phyloP scores from a whole-genome alignment of 2,329 filamentous ascomycete species.

The Reticulascus tulasneorum region DNA sequence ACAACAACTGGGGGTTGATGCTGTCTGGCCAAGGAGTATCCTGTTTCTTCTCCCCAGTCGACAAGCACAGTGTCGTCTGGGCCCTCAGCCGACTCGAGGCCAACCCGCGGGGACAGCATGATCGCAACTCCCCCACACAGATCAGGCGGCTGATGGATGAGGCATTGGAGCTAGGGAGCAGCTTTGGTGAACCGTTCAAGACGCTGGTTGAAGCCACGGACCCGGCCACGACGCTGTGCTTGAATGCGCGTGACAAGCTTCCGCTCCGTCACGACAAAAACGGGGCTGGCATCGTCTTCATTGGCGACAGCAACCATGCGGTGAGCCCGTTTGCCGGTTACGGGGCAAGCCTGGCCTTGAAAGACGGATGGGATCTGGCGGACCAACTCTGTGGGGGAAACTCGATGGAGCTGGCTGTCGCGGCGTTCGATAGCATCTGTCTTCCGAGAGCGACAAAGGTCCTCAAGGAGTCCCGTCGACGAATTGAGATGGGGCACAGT shows the following conservation, averaged over 20 bases:
- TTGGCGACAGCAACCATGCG: constrained; percentile 48
- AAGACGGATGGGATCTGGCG: constrained; percentile 44
- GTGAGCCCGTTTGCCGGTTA: constrained; percentile 45
- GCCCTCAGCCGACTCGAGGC: constrained; percentile 31
- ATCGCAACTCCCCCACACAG: constrained; percentile 16
- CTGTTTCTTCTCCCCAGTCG: constrained; percentile 41
- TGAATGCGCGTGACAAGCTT: constrained; percentile 40
- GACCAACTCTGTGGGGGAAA: no score
- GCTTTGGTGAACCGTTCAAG: constrained; percentile 34
- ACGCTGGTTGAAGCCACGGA: constrained; percentile 36
- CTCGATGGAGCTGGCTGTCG: no score
- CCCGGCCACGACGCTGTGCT: constrained; percentile 27
- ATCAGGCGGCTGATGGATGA: constrained; percentile 25
- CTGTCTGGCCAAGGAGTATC: constrained; percentile 33
- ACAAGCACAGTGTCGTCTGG: constrained; percentile 37
- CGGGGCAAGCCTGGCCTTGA: constrained; percentile 44
- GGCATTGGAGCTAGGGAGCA: constrained; percentile 25
- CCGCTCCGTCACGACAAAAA: constrained; percentile 37
- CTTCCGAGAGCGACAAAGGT: no score
- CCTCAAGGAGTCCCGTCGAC: no score
- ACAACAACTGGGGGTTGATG: constrained; percentile 35
- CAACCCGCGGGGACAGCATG: constrained; percentile 8
- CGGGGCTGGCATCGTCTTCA: constrained; percentile 34
- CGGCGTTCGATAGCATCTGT: no score
- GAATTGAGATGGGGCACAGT: no score